phyloP scores from a whole-genome alignment of 2,329 filamentous ascomycete species.

The Colletotrichum brevisporum region DNA sequence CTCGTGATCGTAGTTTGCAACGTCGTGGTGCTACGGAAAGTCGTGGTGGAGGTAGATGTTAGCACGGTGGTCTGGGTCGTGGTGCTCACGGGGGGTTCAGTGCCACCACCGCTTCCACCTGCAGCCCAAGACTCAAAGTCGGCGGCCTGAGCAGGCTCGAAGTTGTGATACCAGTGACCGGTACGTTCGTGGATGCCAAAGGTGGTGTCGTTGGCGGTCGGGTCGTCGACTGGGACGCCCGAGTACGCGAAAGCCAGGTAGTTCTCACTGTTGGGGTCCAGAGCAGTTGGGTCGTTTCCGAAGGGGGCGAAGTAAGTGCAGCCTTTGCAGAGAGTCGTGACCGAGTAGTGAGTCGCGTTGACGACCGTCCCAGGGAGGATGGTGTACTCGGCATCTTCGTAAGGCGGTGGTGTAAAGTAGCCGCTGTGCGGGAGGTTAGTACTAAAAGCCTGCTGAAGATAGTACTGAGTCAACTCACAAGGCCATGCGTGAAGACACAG shows the following conservation, averaged over 20 bases:
- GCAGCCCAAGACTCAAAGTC: conserved; percentile 50
- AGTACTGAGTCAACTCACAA: conserved; percentile 46
- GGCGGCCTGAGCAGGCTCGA: conserved; percentile 50
- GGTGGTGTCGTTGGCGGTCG: conserved; percentile 50
- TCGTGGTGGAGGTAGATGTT: conserved; percentile 35
- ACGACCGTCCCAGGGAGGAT: conserved; percentile 52
- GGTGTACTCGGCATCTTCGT: conserved; percentile 50
- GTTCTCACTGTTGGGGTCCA: conserved; percentile 55
- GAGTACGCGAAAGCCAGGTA: conserved; percentile 59
- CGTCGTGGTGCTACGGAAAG: conserved; percentile 33
- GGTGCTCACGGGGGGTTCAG: conserved; percentile 29
- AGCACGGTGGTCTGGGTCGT: conserved; percentile 20
- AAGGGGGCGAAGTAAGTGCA: conserved; percentile 60
- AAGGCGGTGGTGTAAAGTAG: conserved; percentile 51
- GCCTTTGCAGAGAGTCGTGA: conserved; percentile 54
- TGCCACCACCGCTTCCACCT: conserved; percentile 23
- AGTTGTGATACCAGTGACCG: conserved; percentile 57
- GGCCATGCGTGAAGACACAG: conserved; percentile 54
- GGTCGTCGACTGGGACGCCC: conserved; percentile 53
- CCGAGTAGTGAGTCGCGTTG: conserved; percentile 53
- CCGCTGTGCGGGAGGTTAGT: conserved; percentile 44
- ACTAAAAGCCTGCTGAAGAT: background rate
- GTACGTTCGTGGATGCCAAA: conserved; percentile 61
- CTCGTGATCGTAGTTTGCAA: conserved; percentile 31
- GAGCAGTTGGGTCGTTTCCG: conserved; percentile 52